A percentile compares a stretch with the other conserved stretches of the same genome.
Conservation (phyloP, 2,329 filamentous ascomycete genomes). For the Sporothrix dimorphospora region DNA sequence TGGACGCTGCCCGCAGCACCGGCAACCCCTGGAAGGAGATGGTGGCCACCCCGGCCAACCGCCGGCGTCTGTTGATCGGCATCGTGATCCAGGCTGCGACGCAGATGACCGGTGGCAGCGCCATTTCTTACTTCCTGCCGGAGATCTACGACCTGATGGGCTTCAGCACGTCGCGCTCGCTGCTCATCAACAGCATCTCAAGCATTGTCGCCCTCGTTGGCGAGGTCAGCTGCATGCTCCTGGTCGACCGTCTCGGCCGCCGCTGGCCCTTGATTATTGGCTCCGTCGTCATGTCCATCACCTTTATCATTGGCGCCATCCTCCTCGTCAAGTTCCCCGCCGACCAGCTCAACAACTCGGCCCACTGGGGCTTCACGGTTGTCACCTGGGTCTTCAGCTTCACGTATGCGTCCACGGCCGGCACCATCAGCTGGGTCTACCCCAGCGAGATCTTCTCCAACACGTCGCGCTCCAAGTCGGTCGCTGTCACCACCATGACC, state of each 20-base stretch:
- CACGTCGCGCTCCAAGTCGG: background rate
- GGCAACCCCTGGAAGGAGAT: constrained; percentile 8
- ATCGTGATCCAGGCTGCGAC: background rate
- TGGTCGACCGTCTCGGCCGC: background rate
- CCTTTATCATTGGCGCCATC: constrained; percentile 8
- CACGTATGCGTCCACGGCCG: background rate
- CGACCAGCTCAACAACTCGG: constrained; percentile 5
- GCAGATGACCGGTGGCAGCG: background rate
- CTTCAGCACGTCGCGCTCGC: constrained; percentile 4
- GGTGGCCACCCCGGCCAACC: background rate
- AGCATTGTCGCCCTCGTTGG: background rate
- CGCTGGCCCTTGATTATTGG: constrained; percentile 9
- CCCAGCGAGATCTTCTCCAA: constrained; percentile 9
- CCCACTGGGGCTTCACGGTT: constrained; percentile 5
- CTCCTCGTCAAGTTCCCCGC: constrained; percentile 5
- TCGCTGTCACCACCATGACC: background rate
- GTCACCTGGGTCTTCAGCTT: constrained; percentile 13
- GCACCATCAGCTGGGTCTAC: constrained; percentile 16
- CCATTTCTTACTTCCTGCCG: constrained; percentile 1
- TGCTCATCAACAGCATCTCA: background rate
- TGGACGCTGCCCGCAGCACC: background rate
- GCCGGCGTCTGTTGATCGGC: background rate
- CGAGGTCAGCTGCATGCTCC: constrained; percentile 9
- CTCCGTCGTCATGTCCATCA: constrained; percentile 5
- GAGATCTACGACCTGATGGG: constrained; percentile 10